Evolutionary conservation across 495 filamentous ascomycete genomes (phyloP).

Genomic region (Penicillium simplicissimum): DNA sequence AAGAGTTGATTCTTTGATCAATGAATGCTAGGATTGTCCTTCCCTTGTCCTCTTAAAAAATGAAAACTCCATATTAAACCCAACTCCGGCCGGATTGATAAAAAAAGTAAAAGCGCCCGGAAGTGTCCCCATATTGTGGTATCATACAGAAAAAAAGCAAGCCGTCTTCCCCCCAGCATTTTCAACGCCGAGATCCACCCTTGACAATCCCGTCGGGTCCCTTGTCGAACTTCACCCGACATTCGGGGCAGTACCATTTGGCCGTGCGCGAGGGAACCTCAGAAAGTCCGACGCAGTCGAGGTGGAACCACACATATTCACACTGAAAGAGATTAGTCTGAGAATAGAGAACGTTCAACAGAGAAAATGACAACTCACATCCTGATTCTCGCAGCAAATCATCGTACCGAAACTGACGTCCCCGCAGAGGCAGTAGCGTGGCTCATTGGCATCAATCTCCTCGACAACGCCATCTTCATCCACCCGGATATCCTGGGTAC

Average conservation of each 20-base stretch:
- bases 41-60: neutral
- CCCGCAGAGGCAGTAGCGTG: constrained; percentile 87
- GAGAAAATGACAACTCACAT: constrained; percentile 61
- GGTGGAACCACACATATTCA: constrained; percentile 87
- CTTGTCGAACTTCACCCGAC: constrained; percentile 65
- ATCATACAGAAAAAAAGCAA: constrained; percentile 26
- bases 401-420: constrained; percentile 91
- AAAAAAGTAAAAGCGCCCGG: constrained; percentile 13
- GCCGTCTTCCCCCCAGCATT: constrained; percentile 4
- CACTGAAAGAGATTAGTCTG: constrained; percentile 51
- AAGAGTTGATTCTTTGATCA: neutral
- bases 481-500: constrained; percentile 44
- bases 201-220: constrained; percentile 45
- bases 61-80: constrained; percentile 1
- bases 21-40: neutral
- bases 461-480: constrained; percentile 58
- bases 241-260: constrained; percentile 96
- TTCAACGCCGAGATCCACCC: constrained; percentile 34
- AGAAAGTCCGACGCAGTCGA: constrained; percentile 78
- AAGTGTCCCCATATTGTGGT: constrained; percentile 26
- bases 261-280: constrained; percentile 73
- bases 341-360: constrained; percentile 14
- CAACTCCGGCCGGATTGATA: neutral
- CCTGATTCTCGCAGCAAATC: constrained; percentile 89
- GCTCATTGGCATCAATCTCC: constrained; percentile 83